A percentile compares a stretch with the other conserved stretches of the same genome.
Conservation (phyloP, 129 eudicot species). For the Scalesia atractyloides region DNA sequence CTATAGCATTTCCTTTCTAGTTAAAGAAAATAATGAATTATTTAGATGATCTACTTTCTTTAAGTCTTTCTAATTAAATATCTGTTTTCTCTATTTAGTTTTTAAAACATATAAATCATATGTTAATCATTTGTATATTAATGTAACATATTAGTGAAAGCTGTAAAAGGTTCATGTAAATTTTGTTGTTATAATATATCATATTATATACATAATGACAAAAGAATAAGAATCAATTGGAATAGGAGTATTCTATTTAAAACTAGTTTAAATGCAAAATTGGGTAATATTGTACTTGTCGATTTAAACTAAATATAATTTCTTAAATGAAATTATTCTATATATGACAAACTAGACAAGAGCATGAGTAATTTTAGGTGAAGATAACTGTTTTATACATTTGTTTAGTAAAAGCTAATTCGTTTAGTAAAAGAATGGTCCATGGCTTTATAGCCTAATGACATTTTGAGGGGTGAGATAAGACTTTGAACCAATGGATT, state of each 20-base stretch:
- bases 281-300: background rate
- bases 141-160: background rate
- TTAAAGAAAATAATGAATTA: background rate
- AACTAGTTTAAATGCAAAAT: background rate
- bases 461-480: no score
- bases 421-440: no score
- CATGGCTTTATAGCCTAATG: no score
- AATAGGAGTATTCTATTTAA: background rate
- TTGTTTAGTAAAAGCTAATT: background rate
- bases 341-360: background rate
- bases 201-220: background rate
- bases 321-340: background rate
- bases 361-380: background rate
- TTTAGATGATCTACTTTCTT: background rate
- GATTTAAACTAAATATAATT: background rate
- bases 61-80: background rate
- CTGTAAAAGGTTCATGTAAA: background rate
- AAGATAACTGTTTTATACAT: background rate
- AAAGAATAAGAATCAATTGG: background rate
- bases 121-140: background rate
- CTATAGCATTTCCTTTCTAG: background rate
- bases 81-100: no score
- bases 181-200: background rate
- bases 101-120: no score
- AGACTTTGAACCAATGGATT: no score